Base-by-base conservation (phyloP, 2,329 filamentous ascomycete genomes). In the Xylariaceae sp. region DNA sequence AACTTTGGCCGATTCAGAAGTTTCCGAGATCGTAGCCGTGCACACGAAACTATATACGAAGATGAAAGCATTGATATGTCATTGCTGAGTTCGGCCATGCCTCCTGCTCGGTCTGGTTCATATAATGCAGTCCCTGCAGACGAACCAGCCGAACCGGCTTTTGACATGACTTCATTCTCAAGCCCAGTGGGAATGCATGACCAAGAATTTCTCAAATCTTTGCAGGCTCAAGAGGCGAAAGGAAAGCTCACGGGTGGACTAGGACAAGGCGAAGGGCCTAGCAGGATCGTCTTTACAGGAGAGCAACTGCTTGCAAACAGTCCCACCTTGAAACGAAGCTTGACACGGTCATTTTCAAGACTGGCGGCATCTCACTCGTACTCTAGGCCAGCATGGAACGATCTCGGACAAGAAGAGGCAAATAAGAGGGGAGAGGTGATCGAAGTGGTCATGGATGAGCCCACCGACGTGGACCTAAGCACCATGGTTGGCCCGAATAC, bases 381-480 rank as follows among this genome's bases (percentile, higher is more conserved):
- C 38, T 60, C 67, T 7, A 56, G 53, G 10, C 66, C 75, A 45
- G 78, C 75, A 0, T 68, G 84, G 48, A 75, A 71, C 50, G 71
- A 74, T 17, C 69, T 80, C 16, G 81, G 76, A 0, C 82, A 86
- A 64, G 74, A 70, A 11, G 80, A 84, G 61, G 83, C 83, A 1
- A 83, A 85, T 60, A 77, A 77, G 51, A 71, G 76, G n/a, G 81
- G 81, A 14, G 73, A 83, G 57, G 76, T 84, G 2, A 80, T 85
- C 52, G 76, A 84, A 61, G 78, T 86, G 2, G 76, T 86, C 42
- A 68, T 83, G 22, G 76, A 78, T 19, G 71, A 74, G 17, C 61
- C 64, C 13, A 66, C 73, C 14, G 71, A 72, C 1, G 72, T 77
- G n/a, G 79, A 83, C 54, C 59, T 83, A 47, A 81, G 79, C 57